phyloP scores from a whole-genome alignment of 2,329 filamentous ascomycete species.

The Emergomyces pasteurianus region DNA sequence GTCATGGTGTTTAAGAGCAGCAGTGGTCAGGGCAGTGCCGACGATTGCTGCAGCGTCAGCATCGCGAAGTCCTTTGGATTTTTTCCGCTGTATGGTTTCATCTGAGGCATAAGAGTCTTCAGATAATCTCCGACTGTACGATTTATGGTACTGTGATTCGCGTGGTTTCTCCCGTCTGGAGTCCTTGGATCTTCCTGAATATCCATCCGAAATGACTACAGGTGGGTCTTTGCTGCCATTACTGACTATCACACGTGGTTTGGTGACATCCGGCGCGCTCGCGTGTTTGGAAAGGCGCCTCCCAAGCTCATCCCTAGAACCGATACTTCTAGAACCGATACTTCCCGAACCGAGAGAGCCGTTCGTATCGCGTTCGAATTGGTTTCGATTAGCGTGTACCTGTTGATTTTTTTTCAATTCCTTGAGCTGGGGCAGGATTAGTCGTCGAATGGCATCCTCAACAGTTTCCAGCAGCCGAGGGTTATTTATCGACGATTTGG shows the following conservation, averaged over 20 bases:
- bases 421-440: constrained; percentile 84
- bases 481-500: constrained; percentile 74
- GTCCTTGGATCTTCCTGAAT: constrained; percentile 35
- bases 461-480: constrained; percentile 83
- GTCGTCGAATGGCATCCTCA: constrained; percentile 78
- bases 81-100: constrained; percentile 41
- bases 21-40: constrained; percentile 48
- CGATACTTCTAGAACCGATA: constrained; percentile 44
- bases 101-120: constrained; percentile 40
- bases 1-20: constrained; percentile 52
- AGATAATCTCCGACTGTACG: constrained; percentile 32
- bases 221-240: constrained; percentile 47
- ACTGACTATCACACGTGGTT: constrained; percentile 50
- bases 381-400: constrained; percentile 57
- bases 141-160: constrained; percentile 36
- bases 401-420: constrained; percentile 85
- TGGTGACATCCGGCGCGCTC: constrained; percentile 49
- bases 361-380: constrained; percentile 53
- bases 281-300: constrained; percentile 44
- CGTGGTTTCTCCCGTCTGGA: constrained; percentile 42
- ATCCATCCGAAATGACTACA: constrained; percentile 40
- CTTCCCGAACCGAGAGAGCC: constrained; percentile 49
- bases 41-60: constrained; percentile 44
- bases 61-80: constrained; percentile 44
- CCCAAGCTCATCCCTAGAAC: constrained; percentile 43